Percentiles rank a stretch among this genome's conserved stretches.
Evolutionary conservation across 1,139 yeast species (phyloP).

Genomic region (Candida glucosophila): DNA sequence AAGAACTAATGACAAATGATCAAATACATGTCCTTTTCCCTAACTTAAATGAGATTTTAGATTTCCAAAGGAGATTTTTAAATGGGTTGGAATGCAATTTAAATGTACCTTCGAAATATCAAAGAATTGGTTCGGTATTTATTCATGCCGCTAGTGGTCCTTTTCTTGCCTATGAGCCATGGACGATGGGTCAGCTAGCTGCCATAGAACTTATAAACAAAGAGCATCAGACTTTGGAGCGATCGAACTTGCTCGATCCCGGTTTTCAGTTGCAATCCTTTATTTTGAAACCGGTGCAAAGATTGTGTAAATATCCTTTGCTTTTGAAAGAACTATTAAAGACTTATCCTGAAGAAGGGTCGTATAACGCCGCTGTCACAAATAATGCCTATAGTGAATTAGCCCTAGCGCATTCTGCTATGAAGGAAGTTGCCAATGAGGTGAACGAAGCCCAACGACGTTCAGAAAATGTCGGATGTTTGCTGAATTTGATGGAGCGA

Average conservation of each 20-base stretch:
- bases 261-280: slow-evolving; percentile 86
- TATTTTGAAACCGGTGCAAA: slow-evolving; percentile 87
- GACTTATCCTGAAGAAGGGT: slow-evolving; percentile 27
- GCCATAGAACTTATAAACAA: slow-evolving; percentile 75
- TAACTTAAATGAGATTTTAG: slow-evolving; percentile 75
- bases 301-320: slow-evolving; percentile 88
- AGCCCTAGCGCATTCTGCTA: slow-evolving; percentile 56
- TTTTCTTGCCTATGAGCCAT: slow-evolving; percentile 84
- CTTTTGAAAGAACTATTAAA: slow-evolving; percentile 70
- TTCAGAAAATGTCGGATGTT: slow-evolving; percentile 73
- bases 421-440: slow-evolving; percentile 61
- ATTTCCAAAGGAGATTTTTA: slow-evolving; percentile 84
- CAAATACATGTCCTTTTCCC: slow-evolving; percentile 80
- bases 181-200: slow-evolving; percentile 77
- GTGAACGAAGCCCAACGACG: slow-evolving; percentile 93
- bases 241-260: slow-evolving; percentile 64
- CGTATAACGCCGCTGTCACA: slow-evolving; percentile 24
- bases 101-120: slow-evolving; percentile 63
- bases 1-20: slow-evolving; percentile 68
- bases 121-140: slow-evolving; percentile 83
- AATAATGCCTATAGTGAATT: slow-evolving; percentile 66
- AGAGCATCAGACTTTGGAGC: slow-evolving; percentile 49
- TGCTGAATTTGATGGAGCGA: slow-evolving; percentile 60
- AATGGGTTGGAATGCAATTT: slow-evolving; percentile 87
- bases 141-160: slow-evolving; percentile 71